Conservation (phyloP, 306 rosid genomes). For the Mimosa bimucronata region DNA sequence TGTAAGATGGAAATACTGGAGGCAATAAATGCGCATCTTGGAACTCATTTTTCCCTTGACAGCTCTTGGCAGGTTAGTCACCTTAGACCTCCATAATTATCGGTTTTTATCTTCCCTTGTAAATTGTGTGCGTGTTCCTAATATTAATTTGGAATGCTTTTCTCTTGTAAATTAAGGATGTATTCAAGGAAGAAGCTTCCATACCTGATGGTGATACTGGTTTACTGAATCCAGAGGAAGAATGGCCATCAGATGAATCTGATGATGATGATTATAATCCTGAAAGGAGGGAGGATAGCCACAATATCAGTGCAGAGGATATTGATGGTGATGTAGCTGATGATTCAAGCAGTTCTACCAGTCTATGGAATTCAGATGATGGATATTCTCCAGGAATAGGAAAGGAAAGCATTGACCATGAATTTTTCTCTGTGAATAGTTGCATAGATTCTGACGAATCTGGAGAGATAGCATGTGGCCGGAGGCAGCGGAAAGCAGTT, state of each 20-base stretch:
- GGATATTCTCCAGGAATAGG: constrained; percentile 40
- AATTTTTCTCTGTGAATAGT: constrained; percentile 43
- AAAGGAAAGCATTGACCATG: constrained; percentile 43
- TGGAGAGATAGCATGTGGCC: constrained; percentile 57
- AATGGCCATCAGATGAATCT: constrained; percentile 96
- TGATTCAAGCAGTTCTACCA: constrained; percentile 52
- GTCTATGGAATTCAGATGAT: constrained; percentile 56
- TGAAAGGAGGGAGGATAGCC: constrained; percentile 60
- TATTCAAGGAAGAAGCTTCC: constrained; percentile 90
- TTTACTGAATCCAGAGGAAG: constrained; percentile 63
- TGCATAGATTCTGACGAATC: constrained; percentile 70
- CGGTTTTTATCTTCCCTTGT: background rate
- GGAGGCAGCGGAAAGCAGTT: constrained; percentile 73
- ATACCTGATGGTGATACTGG: constrained; percentile 60
- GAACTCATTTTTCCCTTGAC: constrained; percentile 70
- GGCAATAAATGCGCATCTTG: constrained; percentile 83
- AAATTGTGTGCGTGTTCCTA: background rate
- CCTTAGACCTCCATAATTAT: constrained; percentile 6
- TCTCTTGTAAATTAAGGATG: constrained; percentile 54
- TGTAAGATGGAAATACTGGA: constrained; percentile 85
- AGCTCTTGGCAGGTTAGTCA: constrained; percentile 80
- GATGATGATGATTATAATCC: constrained; percentile 92
- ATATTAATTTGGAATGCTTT: constrained; percentile 25
- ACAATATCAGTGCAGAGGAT: constrained; percentile 48
- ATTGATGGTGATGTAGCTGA: constrained; percentile 48